These are phyloP conservation scores for Mycena kentingensis DNA, from an alignment of 768 basidiomycete genomes.

Conservation along the genomic window DNA sequence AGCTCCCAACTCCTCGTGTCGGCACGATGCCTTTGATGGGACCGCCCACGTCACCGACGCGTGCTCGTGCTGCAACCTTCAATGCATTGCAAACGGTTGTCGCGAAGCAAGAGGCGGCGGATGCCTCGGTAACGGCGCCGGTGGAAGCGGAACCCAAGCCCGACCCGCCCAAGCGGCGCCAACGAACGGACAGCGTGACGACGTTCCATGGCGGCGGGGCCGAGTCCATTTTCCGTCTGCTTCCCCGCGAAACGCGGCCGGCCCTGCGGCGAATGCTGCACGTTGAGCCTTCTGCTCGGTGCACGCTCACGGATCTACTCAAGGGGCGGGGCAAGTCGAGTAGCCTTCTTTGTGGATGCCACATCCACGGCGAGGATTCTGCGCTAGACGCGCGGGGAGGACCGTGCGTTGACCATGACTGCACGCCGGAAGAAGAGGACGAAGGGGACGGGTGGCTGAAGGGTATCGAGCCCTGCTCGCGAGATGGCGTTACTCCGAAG, in stretches of 20 bases:
- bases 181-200: conserved; percentile 53
- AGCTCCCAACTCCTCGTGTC: conserved; percentile 39
- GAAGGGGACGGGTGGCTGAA: conserved; percentile 90
- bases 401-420: conserved; percentile 65
- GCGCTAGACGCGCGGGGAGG: conserved; percentile 44
- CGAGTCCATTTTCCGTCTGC: conserved; percentile 93
- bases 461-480: conserved; percentile 68
- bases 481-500: conserved; percentile 40
- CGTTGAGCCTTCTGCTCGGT: conserved; percentile 85
- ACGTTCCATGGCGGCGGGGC: conserved; percentile 77
- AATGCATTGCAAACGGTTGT: conserved; percentile 14
- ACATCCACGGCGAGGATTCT: conserved; percentile 33
- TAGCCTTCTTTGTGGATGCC: conserved; percentile 81
- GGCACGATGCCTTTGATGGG: conserved; percentile 18
- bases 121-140: not conserved
- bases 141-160: not conserved
- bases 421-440: conserved; percentile 67
- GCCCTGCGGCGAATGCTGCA: conserved; percentile 93
- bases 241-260: conserved; percentile 89
- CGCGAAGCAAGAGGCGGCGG: conserved; percentile 9
- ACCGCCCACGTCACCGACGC: conserved; percentile 11
- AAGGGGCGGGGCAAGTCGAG: conserved; percentile 76
- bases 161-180: conserved; percentile 36
- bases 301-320: conserved; percentile 89
- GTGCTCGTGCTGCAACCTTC: conserved; percentile 23